phyloP scores from a whole-genome alignment of 176 grass and related monocot genomes.

The Triticum monococcum region DNA sequence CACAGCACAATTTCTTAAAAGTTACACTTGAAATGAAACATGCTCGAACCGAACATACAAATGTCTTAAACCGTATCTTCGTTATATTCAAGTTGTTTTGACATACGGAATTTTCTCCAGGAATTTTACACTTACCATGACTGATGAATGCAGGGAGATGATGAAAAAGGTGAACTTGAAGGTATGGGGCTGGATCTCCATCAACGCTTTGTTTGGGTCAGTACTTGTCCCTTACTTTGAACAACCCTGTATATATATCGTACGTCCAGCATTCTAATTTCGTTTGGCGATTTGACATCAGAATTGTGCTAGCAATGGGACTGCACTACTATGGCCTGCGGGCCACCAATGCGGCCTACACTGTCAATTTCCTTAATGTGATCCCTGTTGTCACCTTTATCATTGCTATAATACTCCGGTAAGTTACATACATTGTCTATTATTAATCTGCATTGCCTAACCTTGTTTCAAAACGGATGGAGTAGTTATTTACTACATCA shows the following conservation, averaged over 20 bases:
- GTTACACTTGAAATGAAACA: background rate
- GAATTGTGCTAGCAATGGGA: slow-evolving; percentile 34
- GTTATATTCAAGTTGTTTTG: background rate
- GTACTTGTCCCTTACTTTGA: background rate
- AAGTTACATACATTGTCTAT: background rate
- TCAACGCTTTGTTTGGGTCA: slow-evolving; percentile 25
- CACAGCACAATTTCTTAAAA: background rate
- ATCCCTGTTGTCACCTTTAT: slow-evolving; percentile 11
- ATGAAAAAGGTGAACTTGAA: slow-evolving; percentile 20
- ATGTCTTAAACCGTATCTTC: background rate
- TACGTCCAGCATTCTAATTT: background rate
- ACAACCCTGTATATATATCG: background rate
- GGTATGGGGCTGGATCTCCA: slow-evolving; percentile 6
- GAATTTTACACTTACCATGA: background rate
- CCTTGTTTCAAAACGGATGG: background rate
- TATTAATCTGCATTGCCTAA: background rate
- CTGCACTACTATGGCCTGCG: slow-evolving; percentile 51
- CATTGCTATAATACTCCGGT: slow-evolving; percentile 36
- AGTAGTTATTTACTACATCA: background rate
- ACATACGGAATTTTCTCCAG: background rate
- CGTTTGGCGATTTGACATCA: background rate
- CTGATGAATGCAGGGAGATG: slow-evolving; percentile 27
- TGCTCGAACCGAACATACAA: background rate
- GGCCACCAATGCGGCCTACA: background rate
- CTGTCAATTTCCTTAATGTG: slow-evolving; percentile 20